Conservation (phyloP, 352 stramenopile genomes). For the Plasmopara halstedii region DNA sequence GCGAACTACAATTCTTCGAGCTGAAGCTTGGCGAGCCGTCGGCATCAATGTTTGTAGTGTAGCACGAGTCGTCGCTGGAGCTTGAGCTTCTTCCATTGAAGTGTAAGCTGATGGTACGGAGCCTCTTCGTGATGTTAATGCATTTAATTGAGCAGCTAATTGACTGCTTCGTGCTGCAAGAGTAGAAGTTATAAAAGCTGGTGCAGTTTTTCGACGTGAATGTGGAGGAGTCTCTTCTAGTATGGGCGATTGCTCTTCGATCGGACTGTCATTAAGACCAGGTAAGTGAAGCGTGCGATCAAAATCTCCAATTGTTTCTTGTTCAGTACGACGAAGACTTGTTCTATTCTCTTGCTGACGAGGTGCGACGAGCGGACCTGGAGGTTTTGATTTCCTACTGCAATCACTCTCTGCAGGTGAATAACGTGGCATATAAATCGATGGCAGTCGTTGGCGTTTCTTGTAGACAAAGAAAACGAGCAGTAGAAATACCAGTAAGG, state of each 20-base stretch:
- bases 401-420: conserved; percentile 12
- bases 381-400: conserved; percentile 14
- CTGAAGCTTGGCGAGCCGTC: not conserved
- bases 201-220: conserved; percentile 12
- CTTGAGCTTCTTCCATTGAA: not conserved
- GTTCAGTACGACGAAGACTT: conserved; percentile 20
- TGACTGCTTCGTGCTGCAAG: not conserved
- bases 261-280: conserved; percentile 10
- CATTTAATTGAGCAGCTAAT: conserved; percentile 1
- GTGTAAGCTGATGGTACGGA: conserved; percentile 1
- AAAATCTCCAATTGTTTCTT: conserved; percentile 25
- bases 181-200: not conserved
- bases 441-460: conserved; percentile 13
- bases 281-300: conserved; percentile 17
- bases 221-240: conserved; percentile 13
- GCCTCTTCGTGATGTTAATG: not conserved
- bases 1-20: not conserved
- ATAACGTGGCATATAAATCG: conserved; percentile 11
- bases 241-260: conserved; percentile 12
- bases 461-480: conserved; percentile 12
- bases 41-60: conserved; percentile 1
- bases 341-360: conserved; percentile 9
- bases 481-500: not conserved
- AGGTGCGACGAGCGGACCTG: conserved; percentile 5
- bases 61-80: not conserved